A percentile compares a stretch with the other conserved stretches of the same genome.
phyloP scores from a whole-genome alignment of 2,329 filamentous ascomycete genomes.

The Raffaelea albimanens region DNA sequence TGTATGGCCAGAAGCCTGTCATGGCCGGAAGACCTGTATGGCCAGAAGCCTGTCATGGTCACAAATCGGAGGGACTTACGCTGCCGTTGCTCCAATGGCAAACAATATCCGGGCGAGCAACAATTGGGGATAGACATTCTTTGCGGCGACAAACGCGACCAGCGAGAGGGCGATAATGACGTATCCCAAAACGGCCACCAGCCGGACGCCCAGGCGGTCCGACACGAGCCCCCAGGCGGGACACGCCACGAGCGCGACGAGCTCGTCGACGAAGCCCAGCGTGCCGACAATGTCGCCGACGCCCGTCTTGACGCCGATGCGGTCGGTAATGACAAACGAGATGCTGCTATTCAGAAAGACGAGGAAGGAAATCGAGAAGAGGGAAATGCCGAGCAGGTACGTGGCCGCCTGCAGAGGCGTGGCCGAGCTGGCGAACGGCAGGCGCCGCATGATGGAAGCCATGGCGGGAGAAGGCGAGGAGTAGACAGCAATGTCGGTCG shows the following conservation, averaged over 20 bases:
- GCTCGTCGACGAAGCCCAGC: conserved; percentile 74
- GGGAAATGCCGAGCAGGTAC: conserved; percentile 72
- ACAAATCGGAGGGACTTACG: conserved; percentile 38
- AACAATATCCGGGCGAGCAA: conserved; percentile 79
- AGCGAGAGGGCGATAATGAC: conserved; percentile 68
- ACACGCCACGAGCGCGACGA: conserved; percentile 72
- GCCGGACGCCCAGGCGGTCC: conserved; percentile 66
- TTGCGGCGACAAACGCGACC: conserved; percentile 73
- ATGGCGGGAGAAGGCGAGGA: background rate
- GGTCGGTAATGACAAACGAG: conserved; percentile 76
- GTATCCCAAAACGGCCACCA: conserved; percentile 70
- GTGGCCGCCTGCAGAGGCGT: conserved; percentile 55
- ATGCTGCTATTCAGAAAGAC: conserved; percentile 82
- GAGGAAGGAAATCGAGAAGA: conserved; percentile 83
- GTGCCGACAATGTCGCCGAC: conserved; percentile 79
- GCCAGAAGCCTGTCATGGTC: too few relatives aligned
- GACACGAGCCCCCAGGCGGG: conserved; percentile 71
- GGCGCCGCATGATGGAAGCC: conserved; percentile 28
- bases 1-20: too few relatives aligned
- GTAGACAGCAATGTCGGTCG: background rate
- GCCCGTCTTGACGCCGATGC: conserved; percentile 62
- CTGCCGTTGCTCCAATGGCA: conserved; percentile 82
- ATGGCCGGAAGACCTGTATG: too few relatives aligned
- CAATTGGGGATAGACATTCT: conserved; percentile 81
- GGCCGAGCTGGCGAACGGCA: conserved; percentile 52